phyloP scores from a whole-genome alignment of 2,329 filamentous ascomycete species.

The Penicillium frequentans region DNA sequence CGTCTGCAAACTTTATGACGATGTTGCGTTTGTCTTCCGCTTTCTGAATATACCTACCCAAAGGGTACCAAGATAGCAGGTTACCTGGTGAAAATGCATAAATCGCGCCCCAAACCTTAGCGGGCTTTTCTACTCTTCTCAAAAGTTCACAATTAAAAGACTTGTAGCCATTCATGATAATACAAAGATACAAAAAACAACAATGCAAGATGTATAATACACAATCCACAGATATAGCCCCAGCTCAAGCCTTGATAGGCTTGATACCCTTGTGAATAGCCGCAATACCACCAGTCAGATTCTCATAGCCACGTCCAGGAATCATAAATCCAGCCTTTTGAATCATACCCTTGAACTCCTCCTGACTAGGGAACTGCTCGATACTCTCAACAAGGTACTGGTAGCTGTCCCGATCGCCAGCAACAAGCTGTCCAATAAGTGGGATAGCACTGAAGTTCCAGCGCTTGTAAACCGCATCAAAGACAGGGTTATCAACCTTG shows the following conservation, averaged over 20 bases:
- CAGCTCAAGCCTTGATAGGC: constrained; percentile 44
- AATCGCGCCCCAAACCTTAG: neutral
- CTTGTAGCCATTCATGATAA: neutral
- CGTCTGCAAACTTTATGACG: constrained; percentile 9
- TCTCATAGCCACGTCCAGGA: constrained; percentile 80
- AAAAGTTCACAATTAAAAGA: neutral
- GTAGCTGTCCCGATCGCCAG: constrained; percentile 91
- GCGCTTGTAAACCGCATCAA: constrained; percentile 86
- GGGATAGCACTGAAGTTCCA: constrained; percentile 97
- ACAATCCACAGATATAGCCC: neutral
- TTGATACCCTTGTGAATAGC: constrained; percentile 98
- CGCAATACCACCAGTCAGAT: constrained; percentile 88
- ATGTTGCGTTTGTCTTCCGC: constrained; percentile 17
- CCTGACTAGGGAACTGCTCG: constrained; percentile 84
- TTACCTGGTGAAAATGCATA: neutral
- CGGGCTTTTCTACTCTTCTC: neutral
- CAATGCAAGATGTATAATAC: constrained; percentile 19
- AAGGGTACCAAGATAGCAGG: neutral
- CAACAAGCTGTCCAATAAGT: constrained; percentile 90
- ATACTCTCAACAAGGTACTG: constrained; percentile 99
- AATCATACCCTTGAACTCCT: constrained; percentile 68
- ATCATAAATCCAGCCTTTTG: constrained; percentile 75
- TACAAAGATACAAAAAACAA: constrained; percentile 11
- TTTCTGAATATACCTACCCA: neutral
- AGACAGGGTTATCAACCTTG: constrained; percentile 73